Base-by-base conservation (phyloP, 768 basidiomycete species). In the Mycena galopus region DNA sequence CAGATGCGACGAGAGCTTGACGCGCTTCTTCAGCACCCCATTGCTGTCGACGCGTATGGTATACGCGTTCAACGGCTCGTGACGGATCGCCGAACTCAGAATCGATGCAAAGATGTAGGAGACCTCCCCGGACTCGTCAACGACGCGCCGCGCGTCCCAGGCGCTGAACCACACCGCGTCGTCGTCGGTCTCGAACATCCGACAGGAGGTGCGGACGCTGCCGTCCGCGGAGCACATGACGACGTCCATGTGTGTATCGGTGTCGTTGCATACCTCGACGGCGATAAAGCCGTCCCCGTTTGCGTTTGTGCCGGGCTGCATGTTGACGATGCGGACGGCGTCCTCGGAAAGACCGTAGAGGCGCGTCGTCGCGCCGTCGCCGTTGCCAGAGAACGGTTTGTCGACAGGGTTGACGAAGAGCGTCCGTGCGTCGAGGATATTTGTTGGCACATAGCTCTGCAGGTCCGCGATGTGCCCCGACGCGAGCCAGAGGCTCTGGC, bases 241-340 rank as follows among this genome's bases (percentile, higher is more conserved):
- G 19, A 80, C 77, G 33, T 80, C 81, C 23, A 85, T 82, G 63
- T 84, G 82, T 0, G 84, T 85, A 58, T 82, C 80, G 69, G 85
- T 82, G 32, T 87, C 78, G 44, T 73, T 81, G 82, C 86, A 87
- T 27, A 86, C 85, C 71, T 85, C 81, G 51, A 84, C 77, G 1
- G 78, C 76, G 33, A 83, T 75, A 55, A 76, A 74, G 23, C 69
- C 76, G 25, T 77, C 68, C 14, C 66, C 71, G 25, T 56, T 65
- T 5, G 50, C 25, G 50, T 64, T 59, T 10, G 19, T 39, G 9
- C 76, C 72, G 8, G 73, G 63, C 37, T 76, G 71, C 63, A 81
- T 81, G 59, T 84, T 80, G 25, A 87, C 78, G 62, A 86, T 82
- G 21, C 74, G 73, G 12, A 88, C 81, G 0, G 75, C 75, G 62